Percentiles rank a stretch among this genome's conserved stretches.
phyloP scores from a whole-genome alignment of 139 green algal species.

The Chlorella sp. region DNA sequence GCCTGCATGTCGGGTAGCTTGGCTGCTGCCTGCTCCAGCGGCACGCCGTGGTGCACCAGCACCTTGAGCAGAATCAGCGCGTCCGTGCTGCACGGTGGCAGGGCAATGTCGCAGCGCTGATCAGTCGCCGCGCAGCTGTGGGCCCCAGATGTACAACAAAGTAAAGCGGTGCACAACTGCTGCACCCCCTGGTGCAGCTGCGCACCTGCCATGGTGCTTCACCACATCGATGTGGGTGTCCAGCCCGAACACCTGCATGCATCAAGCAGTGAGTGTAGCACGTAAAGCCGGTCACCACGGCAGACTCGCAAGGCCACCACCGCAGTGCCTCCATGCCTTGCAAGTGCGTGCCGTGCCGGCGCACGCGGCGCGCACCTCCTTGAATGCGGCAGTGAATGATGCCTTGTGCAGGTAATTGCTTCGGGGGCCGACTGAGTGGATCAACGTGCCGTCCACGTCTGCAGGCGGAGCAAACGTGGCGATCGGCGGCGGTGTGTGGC shows the following conservation, averaged over 20 bases:
- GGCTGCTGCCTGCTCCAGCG: slow-evolving; percentile 37
- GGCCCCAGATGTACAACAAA: too few relatives aligned
- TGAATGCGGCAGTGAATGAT: slow-evolving; percentile 61
- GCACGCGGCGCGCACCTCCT: slow-evolving; percentile 42
- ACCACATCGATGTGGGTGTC: slow-evolving; percentile 74
- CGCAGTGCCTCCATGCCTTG: too few relatives aligned
- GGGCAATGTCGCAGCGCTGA: not conserved
- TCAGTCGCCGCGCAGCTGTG: too few relatives aligned
- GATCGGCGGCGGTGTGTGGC: not conserved
- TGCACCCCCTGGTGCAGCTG: not conserved
- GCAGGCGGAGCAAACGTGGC: not conserved
- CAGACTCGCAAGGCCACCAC: not conserved
- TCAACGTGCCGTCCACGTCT: slow-evolving; percentile 80
- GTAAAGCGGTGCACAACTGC: not conserved
- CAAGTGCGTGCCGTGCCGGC: too few relatives aligned
- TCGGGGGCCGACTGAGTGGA: slow-evolving; percentile 52
- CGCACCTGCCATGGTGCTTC: slow-evolving; percentile 68
- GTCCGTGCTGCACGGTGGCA: slow-evolving; percentile 53
- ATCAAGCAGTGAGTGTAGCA: slow-evolving; percentile 64
- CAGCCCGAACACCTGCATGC: slow-evolving; percentile 62
- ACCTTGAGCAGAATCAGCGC: slow-evolving; percentile 65
- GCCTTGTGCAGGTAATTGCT: slow-evolving; percentile 78
- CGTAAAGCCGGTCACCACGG: not conserved
- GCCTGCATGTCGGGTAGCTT: slow-evolving; percentile 51
- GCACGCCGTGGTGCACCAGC: slow-evolving; percentile 25